phyloP scores from a whole-genome alignment of 495 filamentous ascomycete genomes.

The Trichocladium uniseriatum region DNA sequence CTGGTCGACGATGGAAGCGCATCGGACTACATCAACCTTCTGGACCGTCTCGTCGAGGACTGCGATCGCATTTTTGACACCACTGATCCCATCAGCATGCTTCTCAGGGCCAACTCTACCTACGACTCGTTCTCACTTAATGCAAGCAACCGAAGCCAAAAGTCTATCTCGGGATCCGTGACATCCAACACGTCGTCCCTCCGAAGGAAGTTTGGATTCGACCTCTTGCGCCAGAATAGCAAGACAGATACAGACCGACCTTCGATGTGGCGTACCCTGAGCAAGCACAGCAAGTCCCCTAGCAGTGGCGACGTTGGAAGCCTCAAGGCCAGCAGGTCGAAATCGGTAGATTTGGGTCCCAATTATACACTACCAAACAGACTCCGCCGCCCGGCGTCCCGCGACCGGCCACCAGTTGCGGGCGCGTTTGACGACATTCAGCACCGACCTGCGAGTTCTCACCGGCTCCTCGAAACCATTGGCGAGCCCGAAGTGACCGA shows the following conservation, averaged over 20 bases:
- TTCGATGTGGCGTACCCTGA: constrained; percentile 80
- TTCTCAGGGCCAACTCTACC: constrained; percentile 21
- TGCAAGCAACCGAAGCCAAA: constrained; percentile 33
- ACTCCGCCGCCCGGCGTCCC: constrained; percentile 53
- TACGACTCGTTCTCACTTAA: constrained; percentile 44
- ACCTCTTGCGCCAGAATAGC: constrained; percentile 69
- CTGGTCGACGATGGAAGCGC: constrained; percentile 68
- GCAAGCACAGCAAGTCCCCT: constrained; percentile 61
- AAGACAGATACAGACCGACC: constrained; percentile 58
- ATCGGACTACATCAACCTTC: constrained; percentile 75
- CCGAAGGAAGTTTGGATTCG: constrained; percentile 71
- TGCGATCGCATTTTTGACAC: constrained; percentile 73
- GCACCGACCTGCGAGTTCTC: constrained; percentile 39
- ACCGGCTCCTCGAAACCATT: constrained; percentile 39
- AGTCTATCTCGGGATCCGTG: constrained; percentile 42
- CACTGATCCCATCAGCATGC: constrained; percentile 35
- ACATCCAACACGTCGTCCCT: constrained; percentile 71
- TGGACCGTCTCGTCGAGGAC: constrained; percentile 90
- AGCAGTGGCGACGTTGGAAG: constrained; percentile 47
- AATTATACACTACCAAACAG: constrained; percentile 36
- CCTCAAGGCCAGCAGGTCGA: constrained; percentile 60
- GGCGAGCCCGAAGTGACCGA: constrained; percentile 38
- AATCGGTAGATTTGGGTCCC: constrained; percentile 68
- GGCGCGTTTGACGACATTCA: constrained; percentile 50
- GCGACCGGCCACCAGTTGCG: constrained; percentile 53